A percentile compares a stretch with the other conserved stretches of the same genome.
Conservation (phyloP, 2,329 filamentous ascomycete species). For the Arthroderma uncinatum region DNA sequence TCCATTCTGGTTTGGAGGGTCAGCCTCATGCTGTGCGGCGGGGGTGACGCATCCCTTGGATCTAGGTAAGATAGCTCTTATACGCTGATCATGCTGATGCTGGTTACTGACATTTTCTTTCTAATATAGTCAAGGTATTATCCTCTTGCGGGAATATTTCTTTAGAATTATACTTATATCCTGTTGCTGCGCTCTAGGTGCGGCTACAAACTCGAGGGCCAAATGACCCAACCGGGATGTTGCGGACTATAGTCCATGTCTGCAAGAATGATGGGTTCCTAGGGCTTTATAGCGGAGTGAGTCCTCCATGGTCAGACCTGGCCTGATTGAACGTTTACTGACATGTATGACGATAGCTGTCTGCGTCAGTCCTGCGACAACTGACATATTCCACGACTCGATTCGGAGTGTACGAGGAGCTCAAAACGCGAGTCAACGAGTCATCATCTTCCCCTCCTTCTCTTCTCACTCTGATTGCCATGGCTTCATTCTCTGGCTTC, state of each 20-base stretch:
- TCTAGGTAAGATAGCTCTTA: conserved; percentile 52
- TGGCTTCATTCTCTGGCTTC: conserved; percentile 75
- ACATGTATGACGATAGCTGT: conserved; percentile 45
- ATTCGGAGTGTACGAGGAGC: conserved; percentile 90
- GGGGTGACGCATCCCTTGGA: conserved; percentile 88
- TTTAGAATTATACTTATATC: background rate
- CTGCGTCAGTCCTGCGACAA: conserved; percentile 84
- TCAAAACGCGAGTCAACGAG: conserved; percentile 60
- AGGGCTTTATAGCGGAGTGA: conserved; percentile 74
- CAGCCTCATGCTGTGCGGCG: conserved; percentile 82
- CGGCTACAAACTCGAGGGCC: conserved; percentile 74
- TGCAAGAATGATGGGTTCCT: conserved; percentile 61
- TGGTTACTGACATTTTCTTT: background rate
- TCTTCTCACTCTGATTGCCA: conserved; percentile 65
- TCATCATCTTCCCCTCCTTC: conserved; percentile 45
- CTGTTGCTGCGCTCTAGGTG: conserved; percentile 45
- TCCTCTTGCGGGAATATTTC: background rate
- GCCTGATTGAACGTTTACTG: background rate
- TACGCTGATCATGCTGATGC: background rate
- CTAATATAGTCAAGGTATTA: conserved; percentile 44
- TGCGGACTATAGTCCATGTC: conserved; percentile 75
- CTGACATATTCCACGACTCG: conserved; percentile 92
- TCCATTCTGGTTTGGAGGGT: conserved; percentile 94
- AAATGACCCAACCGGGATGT: conserved; percentile 67
- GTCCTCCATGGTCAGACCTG: conserved; percentile 16